Evolutionary conservation across 2,329 filamentous ascomycete species (phyloP).

Genomic region (Trematosphaeria pertusa): DNA sequence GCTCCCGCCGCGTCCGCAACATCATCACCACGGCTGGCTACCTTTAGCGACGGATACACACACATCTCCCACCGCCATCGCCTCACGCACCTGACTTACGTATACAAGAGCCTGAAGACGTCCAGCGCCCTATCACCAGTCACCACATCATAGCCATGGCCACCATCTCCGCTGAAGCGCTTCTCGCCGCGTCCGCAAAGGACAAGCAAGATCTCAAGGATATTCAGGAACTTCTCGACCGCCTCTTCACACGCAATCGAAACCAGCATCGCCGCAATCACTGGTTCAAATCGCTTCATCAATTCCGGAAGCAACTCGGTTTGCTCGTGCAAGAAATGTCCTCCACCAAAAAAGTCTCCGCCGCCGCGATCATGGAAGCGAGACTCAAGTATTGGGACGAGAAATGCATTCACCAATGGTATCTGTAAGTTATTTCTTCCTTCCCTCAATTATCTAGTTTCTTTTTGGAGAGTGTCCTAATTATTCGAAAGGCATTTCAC

Average conservation of each 20-base stretch:
- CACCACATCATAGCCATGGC: conserved; percentile 14
- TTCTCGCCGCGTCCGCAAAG: conserved; percentile 26
- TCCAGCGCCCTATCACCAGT: neutral
- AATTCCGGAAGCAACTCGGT: conserved; percentile 71
- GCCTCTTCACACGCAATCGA: conserved; percentile 82
- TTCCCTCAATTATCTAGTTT: neutral
- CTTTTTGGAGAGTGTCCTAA: conserved; percentile 7
- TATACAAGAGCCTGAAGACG: conserved; percentile 1
- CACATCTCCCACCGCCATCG: conserved; percentile 12
- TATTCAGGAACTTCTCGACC: conserved; percentile 66
- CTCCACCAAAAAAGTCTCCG: conserved; percentile 24
- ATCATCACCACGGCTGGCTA: conserved; percentile 1
- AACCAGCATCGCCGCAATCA: conserved; percentile 84
- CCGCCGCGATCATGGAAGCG: conserved; percentile 31
- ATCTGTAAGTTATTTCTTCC: conserved; percentile 36
- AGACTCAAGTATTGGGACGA: conserved; percentile 50
- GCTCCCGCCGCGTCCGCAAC: no score
- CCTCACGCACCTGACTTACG: neutral
- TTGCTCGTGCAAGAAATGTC: conserved; percentile 56
- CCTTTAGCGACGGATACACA: conserved; percentile 14
- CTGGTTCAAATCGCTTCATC: conserved; percentile 81
- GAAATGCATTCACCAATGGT: conserved; percentile 43
- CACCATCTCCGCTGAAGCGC: conserved; percentile 25
- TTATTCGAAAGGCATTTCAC: conserved; percentile 46
- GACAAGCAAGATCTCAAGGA: conserved; percentile 44